These are phyloP conservation scores for Gliomastix tumulicola DNA, from an alignment of 2,329 filamentous ascomycete genomes.

Conservation along the genomic window DNA sequence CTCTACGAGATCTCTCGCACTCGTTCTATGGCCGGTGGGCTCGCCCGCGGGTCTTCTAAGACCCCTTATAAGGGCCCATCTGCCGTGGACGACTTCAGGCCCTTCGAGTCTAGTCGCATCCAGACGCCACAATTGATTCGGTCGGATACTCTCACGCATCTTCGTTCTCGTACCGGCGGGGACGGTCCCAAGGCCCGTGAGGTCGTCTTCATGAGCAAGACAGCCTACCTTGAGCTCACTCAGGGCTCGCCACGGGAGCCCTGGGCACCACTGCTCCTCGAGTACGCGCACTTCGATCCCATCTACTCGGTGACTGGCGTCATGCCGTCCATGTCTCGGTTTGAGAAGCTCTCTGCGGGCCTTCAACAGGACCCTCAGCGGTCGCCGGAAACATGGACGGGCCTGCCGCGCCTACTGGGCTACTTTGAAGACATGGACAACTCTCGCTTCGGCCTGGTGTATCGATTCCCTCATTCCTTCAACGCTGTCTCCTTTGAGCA, in stretches of 20 bases:
- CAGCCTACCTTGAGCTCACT: constrained; percentile 41
- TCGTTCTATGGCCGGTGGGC: constrained; percentile 39
- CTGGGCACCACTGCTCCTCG: constrained; percentile 56
- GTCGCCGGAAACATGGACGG: constrained; percentile 49
- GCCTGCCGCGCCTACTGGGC: constrained; percentile 53
- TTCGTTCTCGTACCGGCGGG: constrained; percentile 16
- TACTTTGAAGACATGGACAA: constrained; percentile 70
- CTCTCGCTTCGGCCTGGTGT: constrained; percentile 67
- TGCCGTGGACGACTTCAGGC: constrained; percentile 35
- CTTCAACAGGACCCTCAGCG: constrained; percentile 47
- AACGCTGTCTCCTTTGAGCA: constrained; percentile 48
- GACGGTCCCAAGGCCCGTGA: constrained; percentile 30
- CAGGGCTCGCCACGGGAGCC: constrained; percentile 32
- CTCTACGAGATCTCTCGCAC: constrained; percentile 70
- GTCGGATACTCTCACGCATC: constrained; percentile 41
- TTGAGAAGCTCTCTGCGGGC: constrained; percentile 55
- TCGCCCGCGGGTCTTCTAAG: constrained; percentile 20
- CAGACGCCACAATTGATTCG: constrained; percentile 55
- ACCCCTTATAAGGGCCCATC: constrained; percentile 24
- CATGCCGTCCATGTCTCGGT: constrained; percentile 56
- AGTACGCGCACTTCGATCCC: constrained; percentile 60
- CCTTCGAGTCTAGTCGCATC: constrained; percentile 54
- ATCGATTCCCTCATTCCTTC: constrained; percentile 63
- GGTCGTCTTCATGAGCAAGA: constrained; percentile 42
- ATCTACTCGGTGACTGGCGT: constrained; percentile 57